A percentile compares a stretch with the other conserved stretches of the same genome.
phyloP scores from a whole-genome alignment of 176 grass and related monocot species.

The Lolium multiflorum region DNA sequence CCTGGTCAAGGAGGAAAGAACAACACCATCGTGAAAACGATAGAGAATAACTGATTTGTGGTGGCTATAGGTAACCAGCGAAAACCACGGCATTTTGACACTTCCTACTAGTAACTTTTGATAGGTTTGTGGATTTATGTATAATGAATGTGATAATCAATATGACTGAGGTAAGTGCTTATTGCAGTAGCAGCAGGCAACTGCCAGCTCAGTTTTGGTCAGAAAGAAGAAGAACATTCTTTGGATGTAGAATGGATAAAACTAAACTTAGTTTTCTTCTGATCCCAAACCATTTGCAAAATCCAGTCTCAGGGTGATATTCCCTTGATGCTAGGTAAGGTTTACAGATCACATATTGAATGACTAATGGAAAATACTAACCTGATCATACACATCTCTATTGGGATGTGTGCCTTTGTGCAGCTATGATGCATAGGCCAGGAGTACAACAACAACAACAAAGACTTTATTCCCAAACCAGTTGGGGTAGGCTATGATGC shows the following conservation, averaged over 20 bases:
- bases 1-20: too few species aligned
- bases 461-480: too few species aligned
- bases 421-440: too few species aligned
- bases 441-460: too few species aligned
- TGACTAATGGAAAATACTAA: not conserved
- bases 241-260: not conserved
- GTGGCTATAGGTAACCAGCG: not conserved
- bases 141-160: not conserved
- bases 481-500: too few species aligned
- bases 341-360: slow-evolving; percentile 1
- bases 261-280: not conserved
- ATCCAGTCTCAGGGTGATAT: not conserved
- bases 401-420: not conserved
- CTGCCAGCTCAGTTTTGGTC: not conserved
- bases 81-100: slow-evolving; percentile 6
- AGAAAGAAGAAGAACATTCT: not conserved
- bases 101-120: not conserved
- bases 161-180: not conserved
- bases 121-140: not conserved
- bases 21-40: too few species aligned
- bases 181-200: not conserved
- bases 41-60: not conserved
- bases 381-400: not conserved
- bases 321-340: not conserved
- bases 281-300: not conserved